These are phyloP conservation scores for Lactarius pseudohatsudake DNA, from an alignment of 768 basidiomycete species.

Conservation along the genomic window DNA sequence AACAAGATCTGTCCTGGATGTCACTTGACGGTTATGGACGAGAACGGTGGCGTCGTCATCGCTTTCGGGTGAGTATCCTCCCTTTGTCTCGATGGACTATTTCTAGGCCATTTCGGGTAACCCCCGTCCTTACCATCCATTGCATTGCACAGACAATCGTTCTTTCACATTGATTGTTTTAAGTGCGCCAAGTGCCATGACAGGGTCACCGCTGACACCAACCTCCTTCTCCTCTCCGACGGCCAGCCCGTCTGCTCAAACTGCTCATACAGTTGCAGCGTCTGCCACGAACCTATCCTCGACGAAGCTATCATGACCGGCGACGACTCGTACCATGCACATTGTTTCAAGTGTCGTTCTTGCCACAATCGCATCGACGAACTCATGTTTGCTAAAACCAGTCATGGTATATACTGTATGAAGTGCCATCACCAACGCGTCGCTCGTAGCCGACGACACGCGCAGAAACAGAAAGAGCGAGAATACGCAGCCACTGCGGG, in stretches of 20 bases:
- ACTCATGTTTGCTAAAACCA: slow-evolving; percentile 97
- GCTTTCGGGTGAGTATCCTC: slow-evolving; percentile 74
- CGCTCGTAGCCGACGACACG: slow-evolving; percentile 86
- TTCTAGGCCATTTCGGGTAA: background rate
- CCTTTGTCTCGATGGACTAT: background rate
- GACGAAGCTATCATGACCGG: slow-evolving; percentile 99
- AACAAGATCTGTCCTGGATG: slow-evolving; percentile 80
- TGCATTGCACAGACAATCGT: slow-evolving; percentile 66
- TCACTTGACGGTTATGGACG: slow-evolving; percentile 75
- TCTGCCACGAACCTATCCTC: slow-evolving; percentile 90
- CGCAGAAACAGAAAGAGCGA: slow-evolving; percentile 78
- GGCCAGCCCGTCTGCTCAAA: slow-evolving; percentile 95
- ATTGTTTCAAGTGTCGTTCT: slow-evolving; percentile 97
- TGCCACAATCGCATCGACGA: slow-evolving; percentile 96
- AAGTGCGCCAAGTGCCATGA: slow-evolving; percentile 95
- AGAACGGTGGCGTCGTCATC: slow-evolving; percentile 85
- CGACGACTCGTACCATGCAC: slow-evolving; percentile 97
- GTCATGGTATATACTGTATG: slow-evolving; percentile 99
- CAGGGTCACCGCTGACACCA: slow-evolving; percentile 94
- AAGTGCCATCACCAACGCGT: slow-evolving; percentile 97
- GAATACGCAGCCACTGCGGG: slow-evolving; percentile 45
- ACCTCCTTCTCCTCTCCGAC: slow-evolving; percentile 93
- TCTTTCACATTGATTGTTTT: slow-evolving; percentile 95
- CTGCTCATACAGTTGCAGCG: slow-evolving; percentile 94
- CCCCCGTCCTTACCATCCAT: slow-evolving; percentile 1